Base-by-base conservation (phyloP, 805 yeast species). In the Saccharomycopsis lassenensis region DNA sequence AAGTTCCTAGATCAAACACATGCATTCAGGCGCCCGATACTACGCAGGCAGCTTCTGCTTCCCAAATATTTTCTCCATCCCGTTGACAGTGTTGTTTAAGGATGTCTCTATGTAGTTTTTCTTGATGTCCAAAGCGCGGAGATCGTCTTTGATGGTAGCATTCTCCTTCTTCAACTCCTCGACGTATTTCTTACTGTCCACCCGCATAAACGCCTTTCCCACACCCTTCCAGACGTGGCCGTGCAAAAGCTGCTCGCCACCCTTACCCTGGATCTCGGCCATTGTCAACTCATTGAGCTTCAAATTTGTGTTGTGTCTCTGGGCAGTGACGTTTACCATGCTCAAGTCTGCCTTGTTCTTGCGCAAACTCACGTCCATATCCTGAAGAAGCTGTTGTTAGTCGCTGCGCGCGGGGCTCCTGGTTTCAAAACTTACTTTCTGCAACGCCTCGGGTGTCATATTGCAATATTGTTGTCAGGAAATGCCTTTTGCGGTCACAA, bases 171-270 rank as follows among this genome's bases (percentile, higher is more conserved):
- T 29, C 7, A 40, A 10, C 20, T 43, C 45, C 4, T 31, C 16
- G 7, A 21, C n/a, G 18, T 43, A 41, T 2, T 34, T 33, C 14
- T 23, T 15, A 5, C 29, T 35, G 7, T 14, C n/a, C 12, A 28
- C 23, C n/a, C 29, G 27, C 16, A 40, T 15, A 33, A 43, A 43
- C 11, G 44, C 44, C 23, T 40, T 43, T 4, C 46, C 46, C 8
- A 41, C 33, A 10, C 46, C 46, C 27, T 43, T 43, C 46, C 46
- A 43, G 6, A 41, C 43, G 7, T 35, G 22, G 12, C 21, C 16
- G 21, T 31, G 27, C n/a, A 29, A 33, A 16, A 24, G 14, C 8
- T 12, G 17, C 11, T 29, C 29, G 4, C 18, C 17, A n/a, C n/a
- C n/a, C n/a, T n/a, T n/a, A n/a, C n/a, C n/a, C n/a, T n/a, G n/a